Evolutionary conservation across 2,329 filamentous ascomycete species (phyloP).

Genomic region (Sarocladium brachiariae): DNA sequence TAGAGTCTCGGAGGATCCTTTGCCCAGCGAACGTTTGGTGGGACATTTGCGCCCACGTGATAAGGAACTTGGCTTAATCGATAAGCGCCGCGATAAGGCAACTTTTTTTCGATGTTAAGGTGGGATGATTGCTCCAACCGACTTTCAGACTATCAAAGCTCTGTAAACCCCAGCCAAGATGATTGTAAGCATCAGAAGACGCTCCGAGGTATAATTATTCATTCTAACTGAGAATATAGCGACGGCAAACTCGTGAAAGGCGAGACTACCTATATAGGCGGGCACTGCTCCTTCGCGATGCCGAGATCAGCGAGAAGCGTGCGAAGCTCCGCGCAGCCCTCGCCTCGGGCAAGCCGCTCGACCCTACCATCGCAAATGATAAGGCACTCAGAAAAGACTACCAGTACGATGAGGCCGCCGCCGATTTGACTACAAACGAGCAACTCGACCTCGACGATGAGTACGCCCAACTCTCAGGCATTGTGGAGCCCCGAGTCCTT

Average conservation of each 20-base stretch:
- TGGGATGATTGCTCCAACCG: not conserved
- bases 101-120: conserved; percentile 8
- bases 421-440: conserved; percentile 60
- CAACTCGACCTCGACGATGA: conserved; percentile 78
- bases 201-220: not conserved
- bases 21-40: conserved; percentile 22
- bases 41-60: conserved; percentile 36
- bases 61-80: conserved; percentile 24
- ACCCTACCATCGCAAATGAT: conserved; percentile 79
- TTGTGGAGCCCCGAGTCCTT: conserved; percentile 80
- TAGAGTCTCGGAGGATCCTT: not conserved
- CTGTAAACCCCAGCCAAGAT: conserved; percentile 1
- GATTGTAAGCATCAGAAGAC: conserved; percentile 21
- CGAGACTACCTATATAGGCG: conserved; percentile 72
- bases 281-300: conserved; percentile 80
- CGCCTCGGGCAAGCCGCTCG: conserved; percentile 80
- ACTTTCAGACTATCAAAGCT: not conserved
- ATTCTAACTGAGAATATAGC: conserved; percentile 21
- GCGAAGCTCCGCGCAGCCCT: conserved; percentile 80
- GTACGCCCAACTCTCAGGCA: conserved; percentile 83
- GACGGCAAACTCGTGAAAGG: conserved; percentile 35
- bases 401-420: conserved; percentile 82
- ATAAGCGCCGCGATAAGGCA: conserved; percentile 7
- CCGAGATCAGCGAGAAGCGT: conserved; percentile 86
- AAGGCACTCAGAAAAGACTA: conserved; percentile 77